Base-by-base conservation (phyloP, 768 basidiomycete genomes). In the Mycena venus region DNA sequence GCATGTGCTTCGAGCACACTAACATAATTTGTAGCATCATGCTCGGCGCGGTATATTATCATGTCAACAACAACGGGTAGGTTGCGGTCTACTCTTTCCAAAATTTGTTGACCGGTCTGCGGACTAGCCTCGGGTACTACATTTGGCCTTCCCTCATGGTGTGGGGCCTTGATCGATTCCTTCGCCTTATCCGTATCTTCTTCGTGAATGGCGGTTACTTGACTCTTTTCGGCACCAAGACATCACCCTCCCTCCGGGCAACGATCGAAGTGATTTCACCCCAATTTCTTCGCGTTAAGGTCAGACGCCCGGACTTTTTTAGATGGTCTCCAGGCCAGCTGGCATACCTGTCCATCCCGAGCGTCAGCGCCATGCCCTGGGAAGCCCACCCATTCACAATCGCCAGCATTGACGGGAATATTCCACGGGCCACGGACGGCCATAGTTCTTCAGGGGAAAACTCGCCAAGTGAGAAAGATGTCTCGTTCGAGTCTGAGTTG, bases 351-450 rank as follows among this genome's bases (percentile, higher is more conserved):
- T 83, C 80, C 17, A 82, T 88, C 76, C 89, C 89, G n/a, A 80
- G 83, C 0, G 83, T 90, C 17, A 89, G 88, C 12, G 59, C 31
- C 0, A 76, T 85, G 51, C 89, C 88, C 11, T 85, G 87, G 62
- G 89, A 90, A 78, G 80, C 86, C 0, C 89, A 90, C 76, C 89
- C 89, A 1, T 90, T 90, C 78, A 89, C 89, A 4, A 90, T 90
- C 70, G 84, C 86, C 36, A 89, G 80, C 63, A 75, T 76, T 25
- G 84, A 86, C 36, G 82, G 83, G 19, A 36, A 63, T 14, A 68
- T 78, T 25, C 51, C 58, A 2, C 58, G 31, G 9, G 59, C 65
- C 7, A 19, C 36, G 11, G 51, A 49, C 12, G 31, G 36, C 32
- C 23, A 56, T 17, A 6, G 15, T 14, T 7, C 59, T 10, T 62